Evolutionary conservation across 495 filamentous ascomycete genomes (phyloP).

Genomic region (Pyronema domesticum): DNA sequence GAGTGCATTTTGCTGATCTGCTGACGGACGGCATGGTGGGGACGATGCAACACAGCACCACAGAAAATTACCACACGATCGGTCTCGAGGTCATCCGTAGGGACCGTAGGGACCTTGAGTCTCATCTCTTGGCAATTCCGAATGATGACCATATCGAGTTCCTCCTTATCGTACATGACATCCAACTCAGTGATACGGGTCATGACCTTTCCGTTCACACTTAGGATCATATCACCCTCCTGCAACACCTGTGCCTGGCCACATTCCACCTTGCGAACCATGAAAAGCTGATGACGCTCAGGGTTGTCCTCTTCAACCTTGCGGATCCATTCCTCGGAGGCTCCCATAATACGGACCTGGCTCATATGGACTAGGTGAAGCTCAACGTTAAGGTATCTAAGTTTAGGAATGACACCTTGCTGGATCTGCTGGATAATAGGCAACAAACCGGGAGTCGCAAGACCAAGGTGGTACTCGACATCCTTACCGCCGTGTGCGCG

Average conservation of each 20-base stretch:
- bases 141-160: constrained; percentile 72
- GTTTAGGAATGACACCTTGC: constrained; percentile 52
- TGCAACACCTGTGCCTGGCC: constrained; percentile 46
- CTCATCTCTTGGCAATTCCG: constrained; percentile 63
- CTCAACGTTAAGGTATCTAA: constrained; percentile 84
- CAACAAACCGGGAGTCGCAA: constrained; percentile 72
- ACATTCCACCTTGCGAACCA: constrained; percentile 85
- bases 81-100: constrained; percentile 81
- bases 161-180: constrained; percentile 81
- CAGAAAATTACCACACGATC: constrained; percentile 84
- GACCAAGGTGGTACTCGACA: constrained; percentile 89
- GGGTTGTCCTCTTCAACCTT: constrained; percentile 72
- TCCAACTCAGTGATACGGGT: constrained; percentile 86
- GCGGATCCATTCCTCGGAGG: constrained; percentile 86
- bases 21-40: constrained; percentile 90
- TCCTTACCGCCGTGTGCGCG: constrained; percentile 64
- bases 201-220: constrained; percentile 76
- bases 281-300: constrained; percentile 87
- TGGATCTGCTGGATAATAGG: constrained; percentile 74
- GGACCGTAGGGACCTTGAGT: constrained; percentile 67
- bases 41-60: constrained; percentile 78
- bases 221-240: constrained; percentile 87
- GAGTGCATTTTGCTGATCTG: constrained; percentile 93
- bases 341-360: constrained; percentile 95
- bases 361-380: constrained; percentile 91